Evolutionary conservation across 768 basidiomycete species (phyloP).

Genomic region (Boletus pseudopeckii): DNA sequence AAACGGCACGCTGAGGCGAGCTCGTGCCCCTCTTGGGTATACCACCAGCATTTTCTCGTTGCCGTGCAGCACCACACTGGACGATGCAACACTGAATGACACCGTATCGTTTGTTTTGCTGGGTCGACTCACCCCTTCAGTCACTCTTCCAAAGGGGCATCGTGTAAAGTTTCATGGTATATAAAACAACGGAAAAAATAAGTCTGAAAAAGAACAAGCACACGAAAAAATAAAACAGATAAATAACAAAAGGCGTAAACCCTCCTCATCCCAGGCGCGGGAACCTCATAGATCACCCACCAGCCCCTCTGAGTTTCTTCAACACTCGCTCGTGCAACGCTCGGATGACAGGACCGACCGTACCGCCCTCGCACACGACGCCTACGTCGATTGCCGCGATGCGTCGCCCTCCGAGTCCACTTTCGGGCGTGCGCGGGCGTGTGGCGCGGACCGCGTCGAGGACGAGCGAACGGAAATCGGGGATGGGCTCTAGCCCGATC

Average conservation of each 20-base stretch:
- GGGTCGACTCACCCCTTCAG: too few species aligned
- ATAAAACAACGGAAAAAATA: constrained; percentile 44
- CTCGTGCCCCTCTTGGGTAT: too few species aligned
- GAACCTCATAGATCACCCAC: constrained; percentile 6
- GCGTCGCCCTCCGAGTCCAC: constrained; percentile 27
- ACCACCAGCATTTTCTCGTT: too few species aligned
- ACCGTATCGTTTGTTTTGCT: too few species aligned
- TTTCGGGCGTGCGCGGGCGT: constrained; percentile 8
- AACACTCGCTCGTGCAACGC: constrained; percentile 50
- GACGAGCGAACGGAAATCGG: constrained; percentile 52
- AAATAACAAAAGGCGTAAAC: too few species aligned
- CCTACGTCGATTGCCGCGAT: constrained; percentile 61
- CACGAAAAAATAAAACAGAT: too few species aligned
- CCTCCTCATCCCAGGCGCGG: too few species aligned
- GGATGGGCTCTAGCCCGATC: constrained; percentile 56
- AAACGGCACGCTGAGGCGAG: too few species aligned
- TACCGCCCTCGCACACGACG: constrained; percentile 52
- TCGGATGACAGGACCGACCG: constrained; percentile 46
- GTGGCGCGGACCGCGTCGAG: constrained; percentile 43
- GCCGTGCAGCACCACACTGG: too few species aligned
- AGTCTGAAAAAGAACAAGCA: too few species aligned
- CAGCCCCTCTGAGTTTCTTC: constrained; percentile 22
- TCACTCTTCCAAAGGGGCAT: too few species aligned
- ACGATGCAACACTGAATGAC: too few species aligned
- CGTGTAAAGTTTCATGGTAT: constrained; percentile 27